phyloP scores from a whole-genome alignment of 768 basidiomycete species.

The Lepiota venenata region DNA sequence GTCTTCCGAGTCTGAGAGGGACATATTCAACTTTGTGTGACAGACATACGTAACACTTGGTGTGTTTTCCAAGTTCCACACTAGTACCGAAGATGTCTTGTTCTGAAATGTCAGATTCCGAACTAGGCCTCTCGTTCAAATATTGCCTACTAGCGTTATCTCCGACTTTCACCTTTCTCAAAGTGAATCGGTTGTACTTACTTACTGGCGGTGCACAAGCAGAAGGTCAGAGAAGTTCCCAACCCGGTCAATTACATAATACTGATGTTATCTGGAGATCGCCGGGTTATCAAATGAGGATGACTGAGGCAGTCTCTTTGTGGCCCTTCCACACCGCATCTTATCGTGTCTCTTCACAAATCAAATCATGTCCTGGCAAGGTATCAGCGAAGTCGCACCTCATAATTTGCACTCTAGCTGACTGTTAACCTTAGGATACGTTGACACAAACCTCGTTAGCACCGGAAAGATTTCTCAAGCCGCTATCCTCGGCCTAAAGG shows the following conservation, averaged over 20 bases:
- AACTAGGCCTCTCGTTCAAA: too few species aligned
- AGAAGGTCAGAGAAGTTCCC: too few species aligned
- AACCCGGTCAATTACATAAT: background rate
- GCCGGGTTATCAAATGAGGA: slow-evolving; percentile 6
- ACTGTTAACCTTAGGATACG: slow-evolving; percentile 53
- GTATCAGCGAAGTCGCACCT: slow-evolving; percentile 26
- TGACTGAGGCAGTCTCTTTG: slow-evolving; percentile 3
- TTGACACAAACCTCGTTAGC: slow-evolving; percentile 77
- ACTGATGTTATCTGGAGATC: slow-evolving; percentile 10
- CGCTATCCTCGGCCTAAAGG: slow-evolving; percentile 70
- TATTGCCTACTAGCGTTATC: too few species aligned
- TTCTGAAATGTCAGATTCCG: too few species aligned
- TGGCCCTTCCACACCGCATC: slow-evolving; percentile 5
- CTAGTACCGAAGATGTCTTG: too few species aligned
- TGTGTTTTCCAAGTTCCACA: background rate
- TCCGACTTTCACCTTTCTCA: too few species aligned
- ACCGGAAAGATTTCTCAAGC: slow-evolving; percentile 71
- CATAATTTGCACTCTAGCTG: background rate
- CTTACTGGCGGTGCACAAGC: too few species aligned
- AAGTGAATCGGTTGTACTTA: too few species aligned
- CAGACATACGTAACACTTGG: too few species aligned
- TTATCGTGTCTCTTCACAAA: slow-evolving; percentile 10
- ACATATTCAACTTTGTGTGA: too few species aligned
- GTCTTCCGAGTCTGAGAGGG: too few species aligned
- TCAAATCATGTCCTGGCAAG: slow-evolving; percentile 68